Conservation (phyloP, 2,329 filamentous ascomycete species). For the Acrodontium crateriforme region DNA sequence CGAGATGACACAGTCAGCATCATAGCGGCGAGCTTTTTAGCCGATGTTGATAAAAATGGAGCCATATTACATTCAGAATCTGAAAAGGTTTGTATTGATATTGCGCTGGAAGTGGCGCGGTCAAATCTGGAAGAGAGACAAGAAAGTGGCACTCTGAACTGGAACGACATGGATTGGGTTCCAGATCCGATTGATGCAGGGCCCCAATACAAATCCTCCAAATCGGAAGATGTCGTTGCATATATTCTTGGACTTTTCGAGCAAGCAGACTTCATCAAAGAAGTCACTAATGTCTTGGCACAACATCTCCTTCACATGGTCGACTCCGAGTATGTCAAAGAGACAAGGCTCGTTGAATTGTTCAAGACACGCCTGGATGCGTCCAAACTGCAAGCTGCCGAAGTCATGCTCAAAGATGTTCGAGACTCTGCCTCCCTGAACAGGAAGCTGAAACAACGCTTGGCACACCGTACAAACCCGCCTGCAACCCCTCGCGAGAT, state of each 20-base stretch:
- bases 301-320: constrained; percentile 59
- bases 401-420: constrained; percentile 94
- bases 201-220: constrained; percentile 75
- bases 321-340: constrained; percentile 55
- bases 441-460: too few relatives aligned
- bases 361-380: constrained; percentile 85
- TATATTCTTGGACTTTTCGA: constrained; percentile 82
- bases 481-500: constrained; percentile 19
- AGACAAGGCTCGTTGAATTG: constrained; percentile 68
- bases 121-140: constrained; percentile 38
- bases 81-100: constrained; percentile 45
- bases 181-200: constrained; percentile 89
- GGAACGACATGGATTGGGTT: constrained; percentile 85
- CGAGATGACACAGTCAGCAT: constrained; percentile 66
- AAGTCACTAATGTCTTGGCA: constrained; percentile 79
- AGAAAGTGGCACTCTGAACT: constrained; percentile 56
- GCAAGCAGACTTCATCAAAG: constrained; percentile 86
- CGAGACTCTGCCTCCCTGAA: constrained; percentile 61
- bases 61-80: constrained; percentile 26
- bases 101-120: constrained; percentile 53
- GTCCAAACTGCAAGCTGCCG: constrained; percentile 72
- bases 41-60: constrained; percentile 39
- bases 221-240: constrained; percentile 79
- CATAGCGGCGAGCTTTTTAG: constrained; percentile 60
- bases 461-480: constrained; percentile 20